These are phyloP conservation scores for Talaromyces amestolkiae DNA, from an alignment of 2,329 filamentous ascomycete genomes.

Conservation along the genomic window DNA sequence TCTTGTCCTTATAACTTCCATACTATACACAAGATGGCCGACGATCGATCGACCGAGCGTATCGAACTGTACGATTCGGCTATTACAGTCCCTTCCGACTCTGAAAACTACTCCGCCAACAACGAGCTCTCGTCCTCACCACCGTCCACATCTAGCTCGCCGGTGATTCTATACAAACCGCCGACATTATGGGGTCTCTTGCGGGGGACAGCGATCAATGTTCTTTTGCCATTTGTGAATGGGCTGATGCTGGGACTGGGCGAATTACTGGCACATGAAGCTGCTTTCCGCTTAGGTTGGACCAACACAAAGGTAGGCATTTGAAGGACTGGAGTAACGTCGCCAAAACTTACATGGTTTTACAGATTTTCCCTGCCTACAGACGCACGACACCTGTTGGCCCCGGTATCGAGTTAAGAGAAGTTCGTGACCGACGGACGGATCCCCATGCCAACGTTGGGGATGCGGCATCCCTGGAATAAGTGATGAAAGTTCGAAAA, in stretches of 20 bases:
- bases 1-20: neutral
- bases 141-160: conserved; percentile 38
- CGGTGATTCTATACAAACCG: conserved; percentile 70
- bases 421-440: conserved; percentile 58
- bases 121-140: conserved; percentile 36
- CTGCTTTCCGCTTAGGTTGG: conserved; percentile 91
- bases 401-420: conserved; percentile 76
- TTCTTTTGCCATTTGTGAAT: conserved; percentile 94
- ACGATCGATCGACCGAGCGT: conserved; percentile 30
- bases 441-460: conserved; percentile 56
- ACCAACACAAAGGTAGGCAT: conserved; percentile 78
- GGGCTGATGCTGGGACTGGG: conserved; percentile 98
- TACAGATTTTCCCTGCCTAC: conserved; percentile 58
- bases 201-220: conserved; percentile 87
- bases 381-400: conserved; percentile 67
- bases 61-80: conserved; percentile 45
- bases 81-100: conserved; percentile 48
- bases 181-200: conserved; percentile 83
- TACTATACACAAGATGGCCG: conserved; percentile 31
- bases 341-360: neutral
- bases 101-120: conserved; percentile 47
- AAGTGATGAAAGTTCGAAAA: neutral
- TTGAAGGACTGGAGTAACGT: neutral
- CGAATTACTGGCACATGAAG: conserved; percentile 93
- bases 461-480: conserved; percentile 69